Percentiles rank a stretch among this genome's conserved stretches.
phyloP scores from a whole-genome alignment of 1,139 yeast genomes.

The Geotrichum cucujoidarum region DNA sequence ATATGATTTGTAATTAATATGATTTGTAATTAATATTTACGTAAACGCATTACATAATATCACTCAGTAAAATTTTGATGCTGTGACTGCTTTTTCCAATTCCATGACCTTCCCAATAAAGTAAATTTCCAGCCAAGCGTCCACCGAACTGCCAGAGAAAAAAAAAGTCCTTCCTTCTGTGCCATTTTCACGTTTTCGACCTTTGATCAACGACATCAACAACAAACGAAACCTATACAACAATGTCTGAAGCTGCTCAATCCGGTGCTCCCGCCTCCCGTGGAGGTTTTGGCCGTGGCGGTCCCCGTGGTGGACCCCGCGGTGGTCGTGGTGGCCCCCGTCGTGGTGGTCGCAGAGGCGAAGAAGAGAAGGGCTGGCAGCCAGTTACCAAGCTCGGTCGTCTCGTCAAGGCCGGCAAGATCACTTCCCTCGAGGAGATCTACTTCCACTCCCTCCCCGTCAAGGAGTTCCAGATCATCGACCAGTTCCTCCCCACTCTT shows the following conservation, averaged over 20 bases:
- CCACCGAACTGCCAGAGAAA: too few relatives aligned
- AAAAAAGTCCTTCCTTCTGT: too few relatives aligned
- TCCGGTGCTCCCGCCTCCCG: conserved; percentile 23
- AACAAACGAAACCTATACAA: conserved; percentile 10
- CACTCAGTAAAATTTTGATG: not conserved
- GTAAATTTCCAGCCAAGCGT: not conserved
- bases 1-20: too few relatives aligned
- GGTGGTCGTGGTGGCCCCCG: conserved; percentile 50
- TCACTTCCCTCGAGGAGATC: conserved; percentile 94
- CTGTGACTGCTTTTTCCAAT: not conserved
- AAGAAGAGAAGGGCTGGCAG: conserved; percentile 98
- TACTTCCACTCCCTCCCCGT: conserved; percentile 99
- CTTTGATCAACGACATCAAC: conserved; percentile 6
- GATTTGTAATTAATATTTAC: too few relatives aligned
- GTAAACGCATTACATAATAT: too few relatives aligned
- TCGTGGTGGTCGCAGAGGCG: conserved; percentile 62
- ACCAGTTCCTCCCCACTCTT: conserved; percentile 90
- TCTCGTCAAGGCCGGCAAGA: conserved; percentile 98
- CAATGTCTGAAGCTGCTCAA: conserved; percentile 19
- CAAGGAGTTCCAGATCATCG: conserved; percentile 98
- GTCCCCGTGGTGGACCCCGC: conserved; percentile 48
- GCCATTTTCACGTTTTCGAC: not conserved
- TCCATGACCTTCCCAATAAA: not conserved
- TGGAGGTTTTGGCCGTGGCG: conserved; percentile 33
- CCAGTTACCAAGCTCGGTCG: conserved; percentile 99